A percentile compares a stretch with the other conserved stretches of the same genome.
These are phyloP conservation scores for Metarhizium humberi DNA, from an alignment of 2,329 filamentous ascomycete genomes.

Conservation along the genomic window DNA sequence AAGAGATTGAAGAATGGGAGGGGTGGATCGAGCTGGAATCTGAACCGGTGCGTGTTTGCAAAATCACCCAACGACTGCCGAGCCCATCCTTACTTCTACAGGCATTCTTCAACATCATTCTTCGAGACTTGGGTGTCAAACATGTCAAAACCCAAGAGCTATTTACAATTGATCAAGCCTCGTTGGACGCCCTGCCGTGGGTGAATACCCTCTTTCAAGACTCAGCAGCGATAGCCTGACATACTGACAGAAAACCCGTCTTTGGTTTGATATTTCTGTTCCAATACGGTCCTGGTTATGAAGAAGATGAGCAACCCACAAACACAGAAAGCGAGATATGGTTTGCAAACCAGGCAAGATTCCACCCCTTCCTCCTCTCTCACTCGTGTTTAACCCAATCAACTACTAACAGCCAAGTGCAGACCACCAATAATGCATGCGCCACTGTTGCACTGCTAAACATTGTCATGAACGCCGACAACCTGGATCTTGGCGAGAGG, in stretches of 20 bases:
- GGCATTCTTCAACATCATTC: conserved; percentile 79
- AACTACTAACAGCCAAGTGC: not conserved
- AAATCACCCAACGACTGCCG: not conserved
- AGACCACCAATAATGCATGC: conserved; percentile 79
- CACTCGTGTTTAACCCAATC: not conserved
- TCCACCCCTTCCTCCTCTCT: not conserved
- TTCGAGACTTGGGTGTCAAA: conserved; percentile 67
- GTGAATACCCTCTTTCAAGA: conserved; percentile 10
- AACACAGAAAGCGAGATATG: conserved; percentile 50
- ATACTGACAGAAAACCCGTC: conserved; percentile 52
- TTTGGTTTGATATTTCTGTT: conserved; percentile 88
- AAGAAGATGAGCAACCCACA: conserved; percentile 45
- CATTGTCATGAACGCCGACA: conserved; percentile 76
- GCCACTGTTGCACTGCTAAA: conserved; percentile 90
- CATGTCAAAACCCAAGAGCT: conserved; percentile 70
- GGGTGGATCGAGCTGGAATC: conserved; percentile 83
- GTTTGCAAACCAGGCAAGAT: conserved; percentile 81
- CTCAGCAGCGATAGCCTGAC: not conserved
- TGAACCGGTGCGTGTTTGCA: conserved; percentile 56
- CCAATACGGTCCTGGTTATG: conserved; percentile 48
- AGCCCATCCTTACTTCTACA: conserved; percentile 20
- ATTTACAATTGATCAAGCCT: conserved; percentile 59
- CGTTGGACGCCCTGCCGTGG: conserved; percentile 54
- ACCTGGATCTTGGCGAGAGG: conserved; percentile 58
- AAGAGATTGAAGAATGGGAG: conserved; percentile 53